Conservation (phyloP, 805 yeast species). For the Suhomyces canberraensis region DNA sequence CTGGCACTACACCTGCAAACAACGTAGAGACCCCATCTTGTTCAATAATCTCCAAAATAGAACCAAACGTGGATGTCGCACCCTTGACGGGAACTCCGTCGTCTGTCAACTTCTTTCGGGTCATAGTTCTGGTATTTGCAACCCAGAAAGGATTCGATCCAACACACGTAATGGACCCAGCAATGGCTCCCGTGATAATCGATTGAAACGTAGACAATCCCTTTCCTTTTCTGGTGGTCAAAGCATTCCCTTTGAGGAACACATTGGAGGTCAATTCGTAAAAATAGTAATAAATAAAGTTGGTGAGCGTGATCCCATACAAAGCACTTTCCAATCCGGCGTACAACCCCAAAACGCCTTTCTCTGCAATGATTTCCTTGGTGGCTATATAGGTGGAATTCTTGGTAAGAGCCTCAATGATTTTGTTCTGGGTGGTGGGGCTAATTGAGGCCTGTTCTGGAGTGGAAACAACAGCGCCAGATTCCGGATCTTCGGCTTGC, state of each 20-base stretch:
- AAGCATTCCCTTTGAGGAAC: slow-evolving; percentile 35
- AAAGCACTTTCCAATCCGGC: slow-evolving; percentile 87
- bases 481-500: slow-evolving; percentile 12
- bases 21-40: slow-evolving; percentile 70
- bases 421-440: slow-evolving; percentile 14
- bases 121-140: slow-evolving; percentile 86
- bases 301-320: slow-evolving; percentile 80
- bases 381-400: slow-evolving; percentile 26
- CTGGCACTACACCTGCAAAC: slow-evolving; percentile 86
- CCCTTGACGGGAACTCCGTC: slow-evolving; percentile 17
- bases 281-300: slow-evolving; percentile 86
- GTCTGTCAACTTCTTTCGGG: slow-evolving; percentile 34
- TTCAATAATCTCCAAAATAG: slow-evolving; percentile 59
- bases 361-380: slow-evolving; percentile 46
- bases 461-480: slow-evolving; percentile 5
- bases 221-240: slow-evolving; percentile 19
- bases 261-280: slow-evolving; percentile 66
- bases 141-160: slow-evolving; percentile 93
- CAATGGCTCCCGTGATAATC: slow-evolving; percentile 75
- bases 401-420: slow-evolving; percentile 13
- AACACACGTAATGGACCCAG: slow-evolving; percentile 81
- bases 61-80: slow-evolving; percentile 47
- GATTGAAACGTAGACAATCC: slow-evolving; percentile 63
- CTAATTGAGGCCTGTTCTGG: slow-evolving; percentile 12
- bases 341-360: slow-evolving; percentile 69